Conservation (phyloP, 257 asterid species). For the Verbena officinalis region DNA sequence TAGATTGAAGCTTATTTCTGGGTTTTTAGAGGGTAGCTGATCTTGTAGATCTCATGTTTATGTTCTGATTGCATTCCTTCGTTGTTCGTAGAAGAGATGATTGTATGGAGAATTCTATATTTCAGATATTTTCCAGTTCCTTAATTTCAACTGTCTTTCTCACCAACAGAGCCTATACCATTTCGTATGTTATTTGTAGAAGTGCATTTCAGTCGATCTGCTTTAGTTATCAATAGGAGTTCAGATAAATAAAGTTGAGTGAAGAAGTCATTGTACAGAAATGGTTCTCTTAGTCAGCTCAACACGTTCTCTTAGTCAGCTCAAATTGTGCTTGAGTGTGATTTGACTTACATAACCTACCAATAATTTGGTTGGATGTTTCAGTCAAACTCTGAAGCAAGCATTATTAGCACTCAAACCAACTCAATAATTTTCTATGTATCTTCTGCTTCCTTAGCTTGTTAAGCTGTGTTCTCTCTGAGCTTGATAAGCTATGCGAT, state of each 20-base stretch:
- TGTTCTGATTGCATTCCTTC: background rate
- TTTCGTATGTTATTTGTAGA: background rate
- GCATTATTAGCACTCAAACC: background rate
- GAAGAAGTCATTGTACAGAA: background rate
- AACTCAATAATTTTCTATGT: background rate
- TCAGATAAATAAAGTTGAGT: background rate
- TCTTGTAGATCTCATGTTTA: slow-evolving; percentile 6
- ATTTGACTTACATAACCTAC: no score
- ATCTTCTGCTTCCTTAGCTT: background rate
- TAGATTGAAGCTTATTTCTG: slow-evolving; percentile 3
- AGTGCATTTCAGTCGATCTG: background rate
- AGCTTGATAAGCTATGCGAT: slow-evolving; percentile 3
- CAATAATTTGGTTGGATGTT: no score
- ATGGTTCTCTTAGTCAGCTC: background rate
- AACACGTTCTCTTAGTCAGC: slow-evolving; percentile 6
- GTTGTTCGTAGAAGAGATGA: background rate
- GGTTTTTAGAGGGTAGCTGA: slow-evolving; percentile 2
- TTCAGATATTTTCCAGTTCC: background rate
- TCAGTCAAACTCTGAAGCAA: background rate
- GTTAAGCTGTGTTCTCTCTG: background rate
- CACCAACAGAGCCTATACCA: background rate
- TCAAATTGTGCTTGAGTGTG: background rate
- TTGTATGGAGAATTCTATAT: background rate
- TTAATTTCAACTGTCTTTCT: slow-evolving; percentile 12
- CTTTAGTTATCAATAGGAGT: background rate